Percentiles rank a stretch among this genome's conserved stretches.
Conservation (phyloP, 352 stramenopile genomes). For the Phytophthora melonis region DNA sequence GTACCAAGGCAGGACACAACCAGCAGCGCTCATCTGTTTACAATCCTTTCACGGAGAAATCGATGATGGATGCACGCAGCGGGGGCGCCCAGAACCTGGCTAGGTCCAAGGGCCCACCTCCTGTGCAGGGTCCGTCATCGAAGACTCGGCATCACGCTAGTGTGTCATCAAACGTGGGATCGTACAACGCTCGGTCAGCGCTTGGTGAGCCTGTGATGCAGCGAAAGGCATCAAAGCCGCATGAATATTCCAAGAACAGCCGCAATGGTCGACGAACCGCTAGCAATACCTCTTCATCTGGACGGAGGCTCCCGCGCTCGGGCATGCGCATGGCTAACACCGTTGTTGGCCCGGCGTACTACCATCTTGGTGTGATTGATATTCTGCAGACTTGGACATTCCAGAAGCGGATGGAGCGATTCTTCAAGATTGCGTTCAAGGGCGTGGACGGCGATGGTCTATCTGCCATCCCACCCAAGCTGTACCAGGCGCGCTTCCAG, state of each 20-base stretch:
- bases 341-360: constrained; percentile 89
- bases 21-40: constrained; percentile 45
- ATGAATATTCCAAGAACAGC: constrained; percentile 44
- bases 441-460: constrained; percentile 83
- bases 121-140: constrained; percentile 32
- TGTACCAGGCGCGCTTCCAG: constrained; percentile 90
- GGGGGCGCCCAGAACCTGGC: constrained; percentile 38
- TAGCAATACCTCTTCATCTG: constrained; percentile 82
- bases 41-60: constrained; percentile 75
- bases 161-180: constrained; percentile 59
- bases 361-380: constrained; percentile 92
- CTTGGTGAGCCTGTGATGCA: constrained; percentile 30
- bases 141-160: constrained; percentile 69
- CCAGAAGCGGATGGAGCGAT: constrained; percentile 87
- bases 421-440: constrained; percentile 90
- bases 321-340: constrained; percentile 90
- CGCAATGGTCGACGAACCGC: constrained; percentile 48
- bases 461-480: constrained; percentile 83
- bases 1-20: constrained; percentile 26
- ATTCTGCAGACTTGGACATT: constrained; percentile 93
- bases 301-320: constrained; percentile 71
- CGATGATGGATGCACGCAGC: constrained; percentile 70
- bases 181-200: constrained; percentile 23
- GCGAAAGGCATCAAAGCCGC: constrained; percentile 74
- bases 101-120: constrained; percentile 37